A percentile compares a stretch with the other conserved stretches of the same genome.
Evolutionary conservation across 257 asterid genomes (phyloP).

Genomic region (Scutellaria galericulata): DNA sequence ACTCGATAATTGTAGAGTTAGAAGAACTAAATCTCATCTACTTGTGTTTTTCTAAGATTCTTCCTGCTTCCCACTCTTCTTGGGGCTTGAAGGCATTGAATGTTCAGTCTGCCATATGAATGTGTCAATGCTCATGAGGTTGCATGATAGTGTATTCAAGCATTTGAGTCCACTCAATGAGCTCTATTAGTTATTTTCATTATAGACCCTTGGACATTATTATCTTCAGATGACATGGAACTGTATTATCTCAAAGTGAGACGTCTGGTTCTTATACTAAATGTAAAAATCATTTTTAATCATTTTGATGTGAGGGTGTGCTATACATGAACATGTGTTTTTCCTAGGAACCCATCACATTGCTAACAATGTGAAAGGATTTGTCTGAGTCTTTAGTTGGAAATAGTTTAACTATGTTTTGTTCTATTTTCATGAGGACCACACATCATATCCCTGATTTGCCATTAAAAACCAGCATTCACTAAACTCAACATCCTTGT

Average conservation of each 20-base stretch:
- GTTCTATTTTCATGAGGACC: neutral
- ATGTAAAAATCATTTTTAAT: constrained; percentile 5
- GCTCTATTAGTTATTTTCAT: neutral
- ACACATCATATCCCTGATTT: constrained; percentile 10
- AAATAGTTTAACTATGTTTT: neutral
- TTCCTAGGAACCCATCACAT: constrained; percentile 11
- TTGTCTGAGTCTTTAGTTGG: neutral
- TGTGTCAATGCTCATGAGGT: neutral
- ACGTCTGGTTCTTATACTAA: neutral
- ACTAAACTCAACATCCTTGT: neutral
- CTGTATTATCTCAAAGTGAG: neutral
- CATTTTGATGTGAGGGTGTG: neutral
- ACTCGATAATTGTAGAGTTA: neutral
- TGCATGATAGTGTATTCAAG: neutral
- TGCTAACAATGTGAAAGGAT: constrained; percentile 1
- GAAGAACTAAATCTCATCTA: neutral
- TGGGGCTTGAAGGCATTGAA: too few species aligned
- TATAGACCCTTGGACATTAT: neutral
- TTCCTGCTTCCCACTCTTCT: too few species aligned
- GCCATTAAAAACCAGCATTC: neutral
- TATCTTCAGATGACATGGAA: neutral
- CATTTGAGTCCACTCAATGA: neutral
- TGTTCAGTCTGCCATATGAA: neutral
- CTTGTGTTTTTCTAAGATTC: too few species aligned
- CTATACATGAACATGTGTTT: neutral